Base-by-base conservation (phyloP, 2,329 filamentous ascomycete genomes). In the Diplodia sapinea region DNA sequence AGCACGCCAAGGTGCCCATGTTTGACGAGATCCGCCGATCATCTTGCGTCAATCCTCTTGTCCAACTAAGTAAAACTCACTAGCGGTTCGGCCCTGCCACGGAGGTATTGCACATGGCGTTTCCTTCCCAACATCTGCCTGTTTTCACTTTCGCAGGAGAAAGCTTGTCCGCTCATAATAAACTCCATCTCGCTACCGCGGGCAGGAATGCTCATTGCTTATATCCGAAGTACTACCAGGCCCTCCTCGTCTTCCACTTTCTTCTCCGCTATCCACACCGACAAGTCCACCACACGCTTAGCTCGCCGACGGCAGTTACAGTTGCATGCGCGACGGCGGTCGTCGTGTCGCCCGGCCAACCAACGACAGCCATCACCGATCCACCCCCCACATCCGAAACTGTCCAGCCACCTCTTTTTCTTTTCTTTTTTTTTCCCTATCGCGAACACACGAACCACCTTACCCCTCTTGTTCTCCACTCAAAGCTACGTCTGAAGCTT, bases 41-140 rank as follows among this genome's bases (percentile, higher is more conserved):
- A n/a, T 51, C 20, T 29, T 38, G 59, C 59, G 59, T 63, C 59
- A 63, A 50, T 63, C 43, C 13, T 51, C 43, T 13, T 63, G 47
- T 63, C 26, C 43, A 33, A 31, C 59, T 12, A 36, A 17, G n/a
- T 20, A 38, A 50, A 51, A 51, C 31, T 51, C 59, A 49, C 43
- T 51, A 49, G 55, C 59, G 59, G 59, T 63, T 63, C 59, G 59
- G 59, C 59, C 59, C 59, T 51, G 59, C 59, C 38, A 51, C 47
- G 59, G 59, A 26, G 29, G 43, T 23, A 33, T 33, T 33, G 31
- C 8, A 31, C 38, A 29, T n/a, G 36, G 40, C 40, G 20, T n/a
- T 43, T 17, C 2, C 33, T 50, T 26, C n/a, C 31, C 23, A 52
- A 36, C 52, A 4, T 50, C 31, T 36, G 33, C 49, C 2, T 13